Conservation (phyloP, 495 filamentous ascomycete genomes). For the Annulohypoxylon maeteangense region DNA sequence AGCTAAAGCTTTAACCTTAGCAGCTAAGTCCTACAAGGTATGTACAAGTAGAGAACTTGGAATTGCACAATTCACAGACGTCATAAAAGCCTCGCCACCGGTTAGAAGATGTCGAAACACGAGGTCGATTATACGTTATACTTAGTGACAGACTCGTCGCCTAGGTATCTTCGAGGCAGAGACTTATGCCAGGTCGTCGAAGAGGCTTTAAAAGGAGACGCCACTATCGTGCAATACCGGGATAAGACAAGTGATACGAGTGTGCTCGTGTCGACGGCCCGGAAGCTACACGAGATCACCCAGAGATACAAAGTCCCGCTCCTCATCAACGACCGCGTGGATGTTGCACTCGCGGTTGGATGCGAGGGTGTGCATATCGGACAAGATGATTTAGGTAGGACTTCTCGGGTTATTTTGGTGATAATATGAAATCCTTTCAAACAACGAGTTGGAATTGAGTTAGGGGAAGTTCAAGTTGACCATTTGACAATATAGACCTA, state of each 20-base stretch:
- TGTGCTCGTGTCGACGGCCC: conserved; percentile 74
- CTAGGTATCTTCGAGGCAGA: conserved; percentile 71
- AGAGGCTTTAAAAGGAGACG: conserved; percentile 80
- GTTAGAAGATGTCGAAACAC: conserved; percentile 45
- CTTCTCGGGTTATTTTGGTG: conserved; percentile 1
- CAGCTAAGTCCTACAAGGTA: background rate
- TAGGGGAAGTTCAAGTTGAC: background rate
- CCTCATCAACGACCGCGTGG: conserved; percentile 94
- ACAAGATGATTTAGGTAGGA: conserved; percentile 89
- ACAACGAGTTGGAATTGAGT: background rate
- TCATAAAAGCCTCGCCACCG: conserved; percentile 9
- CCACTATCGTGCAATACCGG: conserved; percentile 87
- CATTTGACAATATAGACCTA: conserved; percentile 58
- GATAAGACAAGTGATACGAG: conserved; percentile 87
- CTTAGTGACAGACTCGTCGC: conserved; percentile 91
- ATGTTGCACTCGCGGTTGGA: conserved; percentile 85
- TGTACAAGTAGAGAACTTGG: background rate
- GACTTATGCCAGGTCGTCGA: conserved; percentile 81
- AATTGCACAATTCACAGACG: conserved; percentile 19
- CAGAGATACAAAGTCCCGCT: conserved; percentile 76
- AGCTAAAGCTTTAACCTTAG: background rate
- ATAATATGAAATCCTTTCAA: background rate
- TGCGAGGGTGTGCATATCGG: conserved; percentile 95
- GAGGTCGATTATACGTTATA: conserved; percentile 72
- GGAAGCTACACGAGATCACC: conserved; percentile 75